Conservation (phyloP, 2,329 filamentous ascomycete genomes). For the Rutstroemia sp. region DNA sequence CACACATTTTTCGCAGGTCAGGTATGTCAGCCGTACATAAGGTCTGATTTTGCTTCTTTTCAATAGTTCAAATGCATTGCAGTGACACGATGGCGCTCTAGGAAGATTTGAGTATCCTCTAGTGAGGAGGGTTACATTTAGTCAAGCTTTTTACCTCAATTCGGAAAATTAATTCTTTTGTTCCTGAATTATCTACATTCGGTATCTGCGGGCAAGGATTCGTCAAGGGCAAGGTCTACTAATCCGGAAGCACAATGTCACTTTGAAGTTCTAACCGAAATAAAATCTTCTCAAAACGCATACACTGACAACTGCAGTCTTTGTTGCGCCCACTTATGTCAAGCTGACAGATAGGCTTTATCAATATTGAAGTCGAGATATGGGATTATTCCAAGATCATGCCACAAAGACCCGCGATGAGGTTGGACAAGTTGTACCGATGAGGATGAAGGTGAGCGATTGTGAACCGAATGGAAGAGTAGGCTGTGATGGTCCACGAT, state of each 20-base stretch:
- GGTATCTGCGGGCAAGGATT: background rate
- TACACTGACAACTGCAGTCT: background rate
- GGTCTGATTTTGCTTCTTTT: background rate
- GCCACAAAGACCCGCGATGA: too few relatives aligned
- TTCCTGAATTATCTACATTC: background rate
- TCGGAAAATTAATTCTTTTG: background rate
- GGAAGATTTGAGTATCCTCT: background rate
- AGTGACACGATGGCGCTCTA: background rate
- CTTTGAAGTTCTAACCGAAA: background rate
- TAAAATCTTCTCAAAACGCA: background rate
- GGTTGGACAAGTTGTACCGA: too few relatives aligned
- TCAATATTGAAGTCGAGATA: background rate
- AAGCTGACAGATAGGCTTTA: background rate
- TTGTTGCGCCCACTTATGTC: background rate
- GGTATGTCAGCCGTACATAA: background rate
- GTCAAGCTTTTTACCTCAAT: slow-evolving; percentile 1
- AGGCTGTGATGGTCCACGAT: background rate
- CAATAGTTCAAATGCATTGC: slow-evolving; percentile 5
- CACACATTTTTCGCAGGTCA: background rate
- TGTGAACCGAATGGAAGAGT: background rate
- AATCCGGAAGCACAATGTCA: background rate
- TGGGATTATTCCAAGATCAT: background rate
- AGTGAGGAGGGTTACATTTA: background rate
- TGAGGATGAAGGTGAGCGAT: background rate
- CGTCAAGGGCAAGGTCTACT: background rate